Evolutionary conservation across 768 basidiomycete species (phyloP).

Genomic region (Russula olivacea): DNA sequence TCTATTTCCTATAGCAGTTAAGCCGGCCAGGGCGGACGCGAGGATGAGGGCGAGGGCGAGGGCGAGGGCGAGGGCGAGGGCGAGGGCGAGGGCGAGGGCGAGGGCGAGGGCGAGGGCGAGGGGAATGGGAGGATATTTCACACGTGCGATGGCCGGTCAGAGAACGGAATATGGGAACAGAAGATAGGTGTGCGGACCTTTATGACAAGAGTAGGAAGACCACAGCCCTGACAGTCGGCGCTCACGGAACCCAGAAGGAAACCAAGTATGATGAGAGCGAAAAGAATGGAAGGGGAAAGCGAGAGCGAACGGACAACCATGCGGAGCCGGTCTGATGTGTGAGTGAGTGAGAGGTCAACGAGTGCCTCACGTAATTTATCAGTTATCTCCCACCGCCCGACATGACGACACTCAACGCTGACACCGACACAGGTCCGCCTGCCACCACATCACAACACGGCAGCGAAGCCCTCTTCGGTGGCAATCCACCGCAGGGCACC

Average conservation of each 20-base stretch:
- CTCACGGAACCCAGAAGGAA: constrained; percentile 1
- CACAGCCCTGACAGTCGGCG: constrained; percentile 6
- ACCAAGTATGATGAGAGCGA: constrained; percentile 5
- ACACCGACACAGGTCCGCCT: not conserved
- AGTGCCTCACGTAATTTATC: not conserved
- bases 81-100: not conserved
- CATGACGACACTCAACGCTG: not conserved
- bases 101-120: constrained; percentile 3
- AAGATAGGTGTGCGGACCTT: constrained; percentile 11
- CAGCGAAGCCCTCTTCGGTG: not conserved
- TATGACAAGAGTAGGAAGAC: constrained; percentile 14
- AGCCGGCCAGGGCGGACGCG: not conserved
- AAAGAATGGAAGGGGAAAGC: constrained; percentile 18
- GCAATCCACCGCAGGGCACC: not conserved
- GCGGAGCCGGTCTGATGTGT: not conserved
- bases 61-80: constrained; percentile 2
- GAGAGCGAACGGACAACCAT: constrained; percentile 4
- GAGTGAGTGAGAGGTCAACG: not conserved
- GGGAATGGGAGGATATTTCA: constrained; percentile 4
- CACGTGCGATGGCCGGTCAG: constrained; percentile 26
- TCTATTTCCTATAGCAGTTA: constrained; percentile 38
- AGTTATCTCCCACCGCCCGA: not conserved
- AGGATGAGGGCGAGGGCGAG: not conserved
- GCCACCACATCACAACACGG: not conserved
- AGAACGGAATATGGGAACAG: constrained; percentile 4